These are phyloP conservation scores for Chionographis japonica DNA, from an alignment of 106 monocot species.

Conservation along the genomic window DNA sequence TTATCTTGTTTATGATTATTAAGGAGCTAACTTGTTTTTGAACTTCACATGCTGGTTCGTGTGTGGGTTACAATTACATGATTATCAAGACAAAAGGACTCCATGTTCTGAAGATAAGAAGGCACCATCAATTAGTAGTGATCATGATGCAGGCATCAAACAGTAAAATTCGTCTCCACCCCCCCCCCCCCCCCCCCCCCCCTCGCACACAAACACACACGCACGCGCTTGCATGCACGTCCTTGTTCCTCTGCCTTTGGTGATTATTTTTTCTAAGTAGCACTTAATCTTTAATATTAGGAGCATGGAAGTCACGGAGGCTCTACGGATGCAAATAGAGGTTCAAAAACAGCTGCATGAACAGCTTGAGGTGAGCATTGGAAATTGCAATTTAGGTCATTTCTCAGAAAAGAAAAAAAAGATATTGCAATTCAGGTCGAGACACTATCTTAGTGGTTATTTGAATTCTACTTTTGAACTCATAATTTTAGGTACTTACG, in stretches of 20 bases:
- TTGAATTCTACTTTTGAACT: no score
- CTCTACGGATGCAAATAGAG: constrained; percentile 80
- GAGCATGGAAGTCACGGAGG: constrained; percentile 68
- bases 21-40: no score
- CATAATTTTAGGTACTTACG: no score
- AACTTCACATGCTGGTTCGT: no score
- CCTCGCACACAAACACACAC: not conserved
- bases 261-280: not conserved
- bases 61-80: not conserved
- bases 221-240: not conserved
- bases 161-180: constrained; percentile 14
- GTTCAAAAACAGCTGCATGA: constrained; percentile 95
- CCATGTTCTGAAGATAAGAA: constrained; percentile 52
- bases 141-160: constrained; percentile 22
- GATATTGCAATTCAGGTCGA: not conserved
- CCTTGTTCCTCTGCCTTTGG: not conserved
- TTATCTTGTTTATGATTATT: no score
- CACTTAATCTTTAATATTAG: constrained; percentile 14
- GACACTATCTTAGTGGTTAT: not conserved
- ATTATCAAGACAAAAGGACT: constrained; percentile 47
- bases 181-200: not conserved
- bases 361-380: constrained; percentile 78
- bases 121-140: constrained; percentile 15
- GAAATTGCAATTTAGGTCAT: not conserved
- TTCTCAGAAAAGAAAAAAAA: no score